Evolutionary conservation across 2,329 filamentous ascomycete genomes (phyloP), one percentile per base, ranked within the genome.

Genomic region (Dryadomyces quercus-mongolicae): DNA sequence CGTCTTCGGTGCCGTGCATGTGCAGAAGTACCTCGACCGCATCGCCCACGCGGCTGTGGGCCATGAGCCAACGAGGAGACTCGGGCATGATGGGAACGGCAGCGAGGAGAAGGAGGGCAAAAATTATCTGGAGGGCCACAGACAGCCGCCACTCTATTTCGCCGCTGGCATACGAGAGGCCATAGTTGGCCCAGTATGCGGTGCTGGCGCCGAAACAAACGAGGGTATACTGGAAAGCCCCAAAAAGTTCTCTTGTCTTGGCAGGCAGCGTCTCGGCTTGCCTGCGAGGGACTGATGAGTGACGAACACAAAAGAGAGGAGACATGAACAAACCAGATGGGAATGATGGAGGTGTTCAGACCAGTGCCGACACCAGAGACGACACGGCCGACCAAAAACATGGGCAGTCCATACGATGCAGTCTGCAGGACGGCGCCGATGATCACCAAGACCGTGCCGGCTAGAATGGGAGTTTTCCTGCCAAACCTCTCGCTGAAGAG

Each of bases 351-450:
- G 70, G 51, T 75, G 56, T 74, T 75, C 59, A 76, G 72, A 12
- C 75, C 75, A 57, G 77, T 78, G 2, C 76, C 76, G 4, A 78
- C 62, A 20, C 76, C 76, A 15, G 75, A 77, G 7, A 79, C 65
- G 9, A 76, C 69, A 49, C 75, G 64, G 12, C 74, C 74, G 50
- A 73, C 64, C 51, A 75, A 72, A 59, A 76, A 70, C 60, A 76
- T 73, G 2, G 71, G 69, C 42, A 71, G 57, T 1, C 69, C 65
- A 12, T 58, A 55, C 6, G 65, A 56, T 68, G 44, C 77, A 66
- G 52, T 48, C 61, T 85, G 82, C 38, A 85, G 74, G 9, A 77
- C 69, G 34, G 81, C 80, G 20, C 82, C 82, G 15, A 82, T 54
- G 12, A 61, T 61, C 59, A 69, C 67, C 46, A 69, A 58, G 22